These are phyloP conservation scores for Agapanthus africanus DNA, from an alignment of 106 monocot genomes.

Conservation along the genomic window DNA sequence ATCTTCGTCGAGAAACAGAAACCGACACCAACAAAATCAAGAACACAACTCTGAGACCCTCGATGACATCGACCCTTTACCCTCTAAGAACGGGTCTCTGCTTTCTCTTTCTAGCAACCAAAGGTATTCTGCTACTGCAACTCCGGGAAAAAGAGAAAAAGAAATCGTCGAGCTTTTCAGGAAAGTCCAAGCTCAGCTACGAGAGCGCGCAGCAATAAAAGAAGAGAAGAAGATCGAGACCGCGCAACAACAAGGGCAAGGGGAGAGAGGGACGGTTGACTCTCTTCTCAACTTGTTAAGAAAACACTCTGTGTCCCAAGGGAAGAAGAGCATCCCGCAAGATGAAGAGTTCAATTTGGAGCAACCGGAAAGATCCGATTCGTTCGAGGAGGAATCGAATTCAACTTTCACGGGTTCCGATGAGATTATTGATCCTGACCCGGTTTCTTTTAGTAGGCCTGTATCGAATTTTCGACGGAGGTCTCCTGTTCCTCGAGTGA, in stretches of 20 bases:
- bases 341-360: constrained; percentile 26
- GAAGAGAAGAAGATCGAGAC: constrained; percentile 73
- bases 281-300: constrained; percentile 75
- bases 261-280: constrained; percentile 71
- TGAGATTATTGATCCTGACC: constrained; percentile 18
- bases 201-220: constrained; percentile 51
- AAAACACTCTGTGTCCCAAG: constrained; percentile 62
- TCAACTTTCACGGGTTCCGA: constrained; percentile 30
- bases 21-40: constrained; percentile 38
- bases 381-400: constrained; percentile 38
- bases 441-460: constrained; percentile 34
- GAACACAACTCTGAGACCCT: constrained; percentile 36
- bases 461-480: constrained; percentile 59
- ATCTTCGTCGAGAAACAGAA: constrained; percentile 35
- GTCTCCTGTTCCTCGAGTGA: constrained; percentile 73
- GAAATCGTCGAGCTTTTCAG: constrained; percentile 84
- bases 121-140: constrained; percentile 57
- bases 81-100: constrained; percentile 73
- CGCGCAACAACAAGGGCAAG: constrained; percentile 36
- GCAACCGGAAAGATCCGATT: constrained; percentile 25
- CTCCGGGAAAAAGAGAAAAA: constrained; percentile 70
- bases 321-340: constrained; percentile 26
- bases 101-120: constrained; percentile 42
- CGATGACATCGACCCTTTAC: constrained; percentile 32
- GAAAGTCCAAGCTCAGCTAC: constrained; percentile 73